Percentiles rank a stretch among this genome's conserved stretches.
phyloP scores from a whole-genome alignment of 2,329 filamentous ascomycete genomes.

The Fusarium nelsonii region DNA sequence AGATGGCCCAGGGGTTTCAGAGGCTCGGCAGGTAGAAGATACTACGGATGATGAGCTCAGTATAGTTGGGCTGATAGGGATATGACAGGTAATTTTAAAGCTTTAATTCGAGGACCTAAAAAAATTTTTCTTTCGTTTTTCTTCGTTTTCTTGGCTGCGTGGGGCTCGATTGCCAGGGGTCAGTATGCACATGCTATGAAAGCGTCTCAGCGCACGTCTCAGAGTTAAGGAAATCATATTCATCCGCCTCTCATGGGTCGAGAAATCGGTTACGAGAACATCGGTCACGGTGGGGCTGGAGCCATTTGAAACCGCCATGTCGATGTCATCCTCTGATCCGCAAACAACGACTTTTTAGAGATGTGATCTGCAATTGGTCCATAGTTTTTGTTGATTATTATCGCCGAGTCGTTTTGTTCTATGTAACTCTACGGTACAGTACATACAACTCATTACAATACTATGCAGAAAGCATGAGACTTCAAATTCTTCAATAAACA shows the following conservation, averaged over 20 bases:
- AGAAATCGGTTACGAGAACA: slow-evolving; percentile 30
- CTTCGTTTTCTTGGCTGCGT: background rate
- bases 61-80: slow-evolving; percentile 21
- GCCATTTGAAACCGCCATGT: slow-evolving; percentile 47
- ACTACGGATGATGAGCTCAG: slow-evolving; percentile 38
- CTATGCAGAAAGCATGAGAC: too few relatives aligned
- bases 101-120: background rate
- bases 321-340: slow-evolving; percentile 23
- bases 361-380: slow-evolving; percentile 27
- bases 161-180: slow-evolving; percentile 16
- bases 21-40: slow-evolving; percentile 11
- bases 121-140: background rate
- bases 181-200: slow-evolving; percentile 17
- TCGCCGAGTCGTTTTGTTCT: slow-evolving; percentile 2
- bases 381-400: background rate
- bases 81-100: background rate
- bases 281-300: slow-evolving; percentile 37
- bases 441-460: background rate
- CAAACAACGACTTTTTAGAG: slow-evolving; percentile 13
- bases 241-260: slow-evolving; percentile 31
- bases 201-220: slow-evolving; percentile 36
- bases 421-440: background rate
- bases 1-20: slow-evolving; percentile 25
- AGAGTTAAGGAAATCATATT: slow-evolving; percentile 30
- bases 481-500: too few relatives aligned